These are phyloP conservation scores for Boeremia lycopersici DNA, from an alignment of 2,329 filamentous ascomycete genomes.

Conservation along the genomic window DNA sequence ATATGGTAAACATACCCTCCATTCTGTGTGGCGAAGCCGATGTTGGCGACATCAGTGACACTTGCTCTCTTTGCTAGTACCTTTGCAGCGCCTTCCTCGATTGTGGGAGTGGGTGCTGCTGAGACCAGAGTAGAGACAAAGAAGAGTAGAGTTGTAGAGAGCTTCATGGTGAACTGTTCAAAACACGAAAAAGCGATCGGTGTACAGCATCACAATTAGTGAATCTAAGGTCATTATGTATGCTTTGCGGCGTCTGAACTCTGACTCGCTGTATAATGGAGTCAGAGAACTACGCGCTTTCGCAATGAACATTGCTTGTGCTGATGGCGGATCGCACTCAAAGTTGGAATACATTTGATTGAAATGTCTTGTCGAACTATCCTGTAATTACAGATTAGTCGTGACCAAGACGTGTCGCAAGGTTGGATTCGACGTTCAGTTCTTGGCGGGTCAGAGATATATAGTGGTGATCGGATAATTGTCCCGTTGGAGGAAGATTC, in stretches of 20 bases:
- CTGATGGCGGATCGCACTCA: slow-evolving; percentile 1
- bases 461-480: slow-evolving; percentile 17
- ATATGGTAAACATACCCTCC: slow-evolving; percentile 34
- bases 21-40: slow-evolving; percentile 55
- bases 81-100: slow-evolving; percentile 13
- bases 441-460: slow-evolving; percentile 16
- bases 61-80: slow-evolving; percentile 20
- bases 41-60: slow-evolving; percentile 25
- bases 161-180: slow-evolving; percentile 15
- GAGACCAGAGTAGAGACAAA: slow-evolving; percentile 16
- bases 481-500: slow-evolving; percentile 24
- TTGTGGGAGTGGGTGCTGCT: slow-evolving; percentile 21
- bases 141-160: slow-evolving; percentile 17
- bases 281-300: neutral
- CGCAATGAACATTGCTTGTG: neutral
- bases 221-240: slow-evolving; percentile 7
- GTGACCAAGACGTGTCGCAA: neutral
- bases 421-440: slow-evolving; percentile 5
- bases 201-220: neutral
- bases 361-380: slow-evolving; percentile 4
- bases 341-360: neutral
- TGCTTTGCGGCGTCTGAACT: slow-evolving; percentile 9
- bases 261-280: slow-evolving; percentile 4
- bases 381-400: neutral
- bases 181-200: neutral